phyloP scores from a whole-genome alignment of 148 eudicot genomes.

The Rhododendron ferrugineum region DNA sequence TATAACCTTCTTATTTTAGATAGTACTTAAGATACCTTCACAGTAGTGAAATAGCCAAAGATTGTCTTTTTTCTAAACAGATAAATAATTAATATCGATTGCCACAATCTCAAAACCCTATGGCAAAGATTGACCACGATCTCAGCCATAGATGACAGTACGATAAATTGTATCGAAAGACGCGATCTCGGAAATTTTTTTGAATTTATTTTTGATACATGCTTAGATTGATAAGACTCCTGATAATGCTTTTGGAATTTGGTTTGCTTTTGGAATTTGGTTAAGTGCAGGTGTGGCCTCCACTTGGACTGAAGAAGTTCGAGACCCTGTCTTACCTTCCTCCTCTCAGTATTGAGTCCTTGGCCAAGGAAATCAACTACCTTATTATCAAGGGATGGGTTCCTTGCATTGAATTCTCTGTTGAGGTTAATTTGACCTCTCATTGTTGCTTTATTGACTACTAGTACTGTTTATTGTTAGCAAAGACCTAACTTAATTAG shows the following conservation, averaged over 20 bases:
- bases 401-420: slow-evolving; percentile 69
- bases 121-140: neutral
- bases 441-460: neutral
- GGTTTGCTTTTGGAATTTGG: neutral
- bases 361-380: slow-evolving; percentile 50
- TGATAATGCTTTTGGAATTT: neutral
- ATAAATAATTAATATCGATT: no score
- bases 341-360: slow-evolving; percentile 17
- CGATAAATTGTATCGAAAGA: neutral
- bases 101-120: neutral
- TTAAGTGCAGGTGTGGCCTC: slow-evolving; percentile 60
- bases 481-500: neutral
- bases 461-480: neutral
- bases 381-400: slow-evolving; percentile 54
- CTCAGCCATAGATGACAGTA: neutral
- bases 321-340: slow-evolving; percentile 83
- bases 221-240: neutral
- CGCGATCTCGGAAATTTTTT: neutral
- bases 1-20: neutral
- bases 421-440: slow-evolving; percentile 21
- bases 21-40: neutral
- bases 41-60: neutral
- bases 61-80: neutral
- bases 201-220: neutral
- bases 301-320: slow-evolving; percentile 41